Conservation (phyloP, 495 filamentous ascomycete species). For the Copromyces sp. region DNA sequence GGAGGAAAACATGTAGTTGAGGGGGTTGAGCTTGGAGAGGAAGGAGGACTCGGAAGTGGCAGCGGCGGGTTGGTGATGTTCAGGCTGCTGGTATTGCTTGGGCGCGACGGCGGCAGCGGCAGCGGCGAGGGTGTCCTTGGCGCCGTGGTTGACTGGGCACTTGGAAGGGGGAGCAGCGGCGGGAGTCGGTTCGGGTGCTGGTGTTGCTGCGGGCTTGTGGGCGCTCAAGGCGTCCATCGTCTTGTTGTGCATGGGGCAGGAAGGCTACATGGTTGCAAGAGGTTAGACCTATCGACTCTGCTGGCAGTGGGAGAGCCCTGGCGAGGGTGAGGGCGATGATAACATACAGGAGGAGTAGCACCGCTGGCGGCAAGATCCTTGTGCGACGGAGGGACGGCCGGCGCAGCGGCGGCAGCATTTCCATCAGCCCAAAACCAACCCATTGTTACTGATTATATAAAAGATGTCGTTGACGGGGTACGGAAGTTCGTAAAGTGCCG, state of each 20-base stretch:
- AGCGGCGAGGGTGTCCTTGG: constrained; percentile 16
- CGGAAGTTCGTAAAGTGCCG: neutral
- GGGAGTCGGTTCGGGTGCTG: constrained; percentile 29
- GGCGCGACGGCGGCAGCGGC: constrained; percentile 30
- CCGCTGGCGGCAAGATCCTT: constrained; percentile 23
- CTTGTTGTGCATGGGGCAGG: constrained; percentile 83
- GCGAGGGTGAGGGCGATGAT: neutral
- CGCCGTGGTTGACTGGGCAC: constrained; percentile 42
- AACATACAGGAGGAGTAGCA: constrained; percentile 60
- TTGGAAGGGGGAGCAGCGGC: constrained; percentile 25
- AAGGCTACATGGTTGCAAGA: constrained; percentile 45
- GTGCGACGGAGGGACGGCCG: constrained; percentile 16
- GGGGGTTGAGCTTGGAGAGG: constrained; percentile 70
- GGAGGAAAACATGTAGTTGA: constrained; percentile 92
- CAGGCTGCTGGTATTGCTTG: constrained; percentile 16
- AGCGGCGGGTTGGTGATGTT: neutral
- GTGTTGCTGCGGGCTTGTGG: constrained; percentile 9
- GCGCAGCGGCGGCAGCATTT: constrained; percentile 29
- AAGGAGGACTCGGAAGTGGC: constrained; percentile 30
- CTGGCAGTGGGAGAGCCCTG: neutral
- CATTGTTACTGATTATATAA: constrained; percentile 41
- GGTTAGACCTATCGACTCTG: constrained; percentile 16
- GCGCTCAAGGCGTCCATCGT: constrained; percentile 35
- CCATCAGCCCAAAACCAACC: constrained; percentile 98
- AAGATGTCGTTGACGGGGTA: neutral